Base-by-base conservation (phyloP, 441 rosid species). In the Iberis amara region DNA sequence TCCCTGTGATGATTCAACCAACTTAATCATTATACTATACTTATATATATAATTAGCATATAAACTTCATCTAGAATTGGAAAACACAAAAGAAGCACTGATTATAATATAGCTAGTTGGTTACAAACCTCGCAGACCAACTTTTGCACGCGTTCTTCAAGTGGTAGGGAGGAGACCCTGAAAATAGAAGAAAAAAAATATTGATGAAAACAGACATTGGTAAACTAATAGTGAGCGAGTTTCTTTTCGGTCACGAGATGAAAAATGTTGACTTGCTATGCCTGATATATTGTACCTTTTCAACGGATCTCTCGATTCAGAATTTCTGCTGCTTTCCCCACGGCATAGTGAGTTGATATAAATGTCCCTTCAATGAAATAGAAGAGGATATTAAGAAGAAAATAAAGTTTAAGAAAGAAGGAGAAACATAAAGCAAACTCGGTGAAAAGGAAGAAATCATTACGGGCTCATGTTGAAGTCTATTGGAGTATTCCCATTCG, bases 391-490 rank as follows among this genome's bases (percentile, higher is more conserved):
- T 23, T n/a, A n/a, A n/a, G n/a, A n/a, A n/a, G n/a, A n/a, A 3
- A 18, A 2, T 33, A 45, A 11, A 39, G 2, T 33, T 15, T 10
- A 12, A 15, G 37, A 39, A 23, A 28, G 47, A 38, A 39, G 13
- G 38, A 30, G 43, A 49, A 3, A 32, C 12, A 13, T 32, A 50
- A 37, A 6, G 41, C 7, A 15, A 71, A 64, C 39, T 33, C 30
- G 12, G 4, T 18, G 55, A 8, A 27, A 38, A 30, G 61, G 38
- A 54, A 51, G 52, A 35, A 23, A 63, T n/a, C 42, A 23, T 76
- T n/a, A 83, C 95, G 80, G 81, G 57, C 43, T 80, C 94, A 91
- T 78, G 32, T 80, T 57, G 70, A 91, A 91, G 32, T 73, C 77
- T 50, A 87, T 59, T 30, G 76, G 62, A 52, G 84, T 74, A 47